Percentiles rank a stretch among this genome's conserved stretches.
Conservation (phyloP, 2,329 filamentous ascomycete genomes). For the Fusarium anguioides region DNA sequence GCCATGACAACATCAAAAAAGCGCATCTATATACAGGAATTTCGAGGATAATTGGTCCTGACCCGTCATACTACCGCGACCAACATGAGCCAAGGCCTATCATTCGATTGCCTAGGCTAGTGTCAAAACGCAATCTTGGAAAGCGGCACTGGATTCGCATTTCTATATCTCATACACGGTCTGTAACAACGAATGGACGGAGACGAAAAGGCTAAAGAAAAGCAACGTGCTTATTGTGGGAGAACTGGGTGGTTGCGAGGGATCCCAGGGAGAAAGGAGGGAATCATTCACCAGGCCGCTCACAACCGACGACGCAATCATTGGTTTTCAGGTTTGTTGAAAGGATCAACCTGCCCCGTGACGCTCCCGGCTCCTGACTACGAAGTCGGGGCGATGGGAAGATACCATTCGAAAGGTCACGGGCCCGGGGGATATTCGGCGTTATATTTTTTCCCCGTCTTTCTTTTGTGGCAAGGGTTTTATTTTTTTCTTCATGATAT, state of each 20-base stretch:
- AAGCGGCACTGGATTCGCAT: constrained; percentile 29
- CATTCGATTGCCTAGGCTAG: background rate
- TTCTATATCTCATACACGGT: constrained; percentile 27
- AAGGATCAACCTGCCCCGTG: constrained; percentile 33
- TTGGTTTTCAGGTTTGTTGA: constrained; percentile 21
- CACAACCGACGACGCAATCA: constrained; percentile 12
- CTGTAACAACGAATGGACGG: constrained; percentile 22
- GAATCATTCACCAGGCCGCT: constrained; percentile 9
- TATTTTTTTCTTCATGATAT: constrained; percentile 44
- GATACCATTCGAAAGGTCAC: constrained; percentile 23
- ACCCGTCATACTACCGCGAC: constrained; percentile 16
- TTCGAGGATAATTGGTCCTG: constrained; percentile 18
- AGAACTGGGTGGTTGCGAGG: constrained; percentile 16
- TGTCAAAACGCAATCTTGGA: constrained; percentile 22
- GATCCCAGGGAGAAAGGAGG: constrained; percentile 16
- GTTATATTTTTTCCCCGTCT: constrained; percentile 39
- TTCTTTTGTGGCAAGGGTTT: constrained; percentile 39
- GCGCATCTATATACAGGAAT: constrained; percentile 34
- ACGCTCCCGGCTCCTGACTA: constrained; percentile 24
- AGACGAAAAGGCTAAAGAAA: constrained; percentile 41
- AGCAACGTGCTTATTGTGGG: constrained; percentile 30
- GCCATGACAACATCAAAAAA: constrained; percentile 33
- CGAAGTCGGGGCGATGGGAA: constrained; percentile 28
- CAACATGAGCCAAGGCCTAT: constrained; percentile 9
- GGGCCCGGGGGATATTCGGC: constrained; percentile 39